Base-by-base conservation (phyloP, 2,329 filamentous ascomycete genomes). In the Diaporthe citri region DNA sequence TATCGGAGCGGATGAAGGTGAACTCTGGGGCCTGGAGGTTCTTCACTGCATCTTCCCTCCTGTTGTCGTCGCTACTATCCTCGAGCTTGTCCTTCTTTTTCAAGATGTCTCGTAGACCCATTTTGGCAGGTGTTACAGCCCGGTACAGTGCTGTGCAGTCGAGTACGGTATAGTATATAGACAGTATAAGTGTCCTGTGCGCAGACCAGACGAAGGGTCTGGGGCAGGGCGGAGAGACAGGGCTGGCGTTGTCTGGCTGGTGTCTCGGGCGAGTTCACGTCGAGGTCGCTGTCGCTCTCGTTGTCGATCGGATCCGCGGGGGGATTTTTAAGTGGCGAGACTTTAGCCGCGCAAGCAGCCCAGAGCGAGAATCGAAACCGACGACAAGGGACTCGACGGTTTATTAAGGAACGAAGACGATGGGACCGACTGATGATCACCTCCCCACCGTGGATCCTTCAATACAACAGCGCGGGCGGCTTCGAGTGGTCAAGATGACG, bases 1-100 rank as follows among this genome's bases (percentile, higher is more conserved):
- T 98, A 81, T 97, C 96, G 78, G 94, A 93, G 76, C 95, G 93
- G 80, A 97, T 89, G 85, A 98, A 95, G 77, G 89, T 95, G 86
- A 98, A 95, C 79, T 94, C 92, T 74, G 93, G 92, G 1, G 87
- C 82, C 70, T 82, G 81, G 55, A 86, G 81, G 72, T 79, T 82
- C 59, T 82, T 79, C 71, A 84, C 79, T 28, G 84, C 83, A 76
- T 84, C 82, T 28, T 75, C 31, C 62, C 62, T 70, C 69, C 52
- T 55, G 25, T 25, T 71, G 76, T 83, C 79, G 76, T 85, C 82
- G 57, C 79, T 79, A 39, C 79, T 79, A 34, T 83, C 81, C 22
- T 84, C 83, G 70, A 87, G 79, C 76, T 83, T 83, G 75, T 89
- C 85, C 82, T 89, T 90, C 81, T 89, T 90, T 82, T 85, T 88